Evolutionary conservation across 768 basidiomycete genomes (phyloP), one percentile per base, ranked within the genome.

Genomic region (Hypsizygus marmoreus): DNA sequence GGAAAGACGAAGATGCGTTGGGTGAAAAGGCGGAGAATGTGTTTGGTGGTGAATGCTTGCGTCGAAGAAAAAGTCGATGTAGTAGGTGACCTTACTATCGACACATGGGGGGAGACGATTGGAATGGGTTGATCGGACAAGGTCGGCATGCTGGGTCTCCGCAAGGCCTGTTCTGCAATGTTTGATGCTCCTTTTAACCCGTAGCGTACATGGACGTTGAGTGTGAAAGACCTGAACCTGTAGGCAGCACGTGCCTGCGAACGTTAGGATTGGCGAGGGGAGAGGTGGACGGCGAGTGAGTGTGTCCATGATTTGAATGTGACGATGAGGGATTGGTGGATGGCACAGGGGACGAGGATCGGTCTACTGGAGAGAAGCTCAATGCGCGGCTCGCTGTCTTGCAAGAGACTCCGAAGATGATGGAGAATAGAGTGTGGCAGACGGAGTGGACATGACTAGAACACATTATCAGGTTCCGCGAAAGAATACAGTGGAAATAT

Each of bases 391-490:
- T 49, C 28, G 39, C n/a, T n/a, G n/a, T n/a, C n/a, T n/a, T n/a
- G n/a, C 54, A 9, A 69, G 37, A 9, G 66, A 67, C 45, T 68
- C 68, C 10, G 60, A 63, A 3, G 70, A 69, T 5, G 68, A 68
- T 0, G 62, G 63, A 11, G 69, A 68, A 7, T 61, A 62, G 1
- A 66, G 66, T 6, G 62, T 46, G 9, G 38, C 48, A 2, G 53
- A 44, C 7, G 49, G 49, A 1, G 54, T 50, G 13, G 57, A 42
- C 32, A 36, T 20, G 4, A 45, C 55, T 55, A 20, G 9, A 38
- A 19, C 14, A 14, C 17, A 45, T 12, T 12, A 9, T 40, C 16
- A 26, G 23, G 24, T 2, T 19, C n/a, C 2, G 9, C 4, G 42
- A 22, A 16, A 23, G 13, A 42, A 37, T 12, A 16, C 29, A 32